Evolutionary conservation across 495 filamentous ascomycete genomes (phyloP).

Genomic region (Penicillium taxi): DNA sequence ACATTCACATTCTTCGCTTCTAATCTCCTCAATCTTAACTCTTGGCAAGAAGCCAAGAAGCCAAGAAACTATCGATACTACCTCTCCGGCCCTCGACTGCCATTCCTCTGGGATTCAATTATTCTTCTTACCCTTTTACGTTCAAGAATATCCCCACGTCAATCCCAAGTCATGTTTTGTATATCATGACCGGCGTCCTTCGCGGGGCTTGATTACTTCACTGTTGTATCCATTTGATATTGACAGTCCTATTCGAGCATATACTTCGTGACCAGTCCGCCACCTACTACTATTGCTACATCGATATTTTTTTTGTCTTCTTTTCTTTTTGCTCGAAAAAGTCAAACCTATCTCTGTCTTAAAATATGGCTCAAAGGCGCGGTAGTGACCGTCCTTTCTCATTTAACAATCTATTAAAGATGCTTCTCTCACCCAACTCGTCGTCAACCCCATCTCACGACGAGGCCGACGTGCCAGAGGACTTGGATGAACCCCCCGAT

Average conservation of each 20-base stretch:
- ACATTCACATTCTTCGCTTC: too few species aligned
- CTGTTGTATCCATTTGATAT: slow-evolving; percentile 10
- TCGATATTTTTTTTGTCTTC: slow-evolving; percentile 1
- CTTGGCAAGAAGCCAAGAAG: too few species aligned
- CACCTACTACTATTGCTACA: slow-evolving; percentile 1
- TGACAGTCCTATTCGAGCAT: slow-evolving; percentile 25
- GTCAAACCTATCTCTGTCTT: too few species aligned
- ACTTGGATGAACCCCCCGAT: slow-evolving; percentile 45
- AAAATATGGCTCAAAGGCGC: slow-evolving; percentile 35
- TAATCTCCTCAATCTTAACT: too few species aligned
- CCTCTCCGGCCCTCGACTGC: too few species aligned
- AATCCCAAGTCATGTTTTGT: slow-evolving; percentile 29
- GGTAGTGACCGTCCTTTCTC: slow-evolving; percentile 34
- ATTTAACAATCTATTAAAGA: slow-evolving; percentile 40
- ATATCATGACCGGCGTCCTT: slow-evolving; percentile 44
- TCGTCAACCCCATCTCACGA: slow-evolving; percentile 31
- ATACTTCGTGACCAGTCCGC: slow-evolving; percentile 14
- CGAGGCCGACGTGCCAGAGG: slow-evolving; percentile 40
- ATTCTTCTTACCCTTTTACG: slow-evolving; percentile 25
- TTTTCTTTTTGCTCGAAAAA: slow-evolving; percentile 10
- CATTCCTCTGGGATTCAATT: too few species aligned
- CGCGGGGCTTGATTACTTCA: too few species aligned
- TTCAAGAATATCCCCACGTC: too few species aligned
- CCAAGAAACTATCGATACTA: too few species aligned
- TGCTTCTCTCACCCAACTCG: slow-evolving; percentile 37